A percentile compares a stretch with the other conserved stretches of the same genome.
Conservation (phyloP, 768 basidiomycete genomes). For the Rhizopogon rudus region DNA sequence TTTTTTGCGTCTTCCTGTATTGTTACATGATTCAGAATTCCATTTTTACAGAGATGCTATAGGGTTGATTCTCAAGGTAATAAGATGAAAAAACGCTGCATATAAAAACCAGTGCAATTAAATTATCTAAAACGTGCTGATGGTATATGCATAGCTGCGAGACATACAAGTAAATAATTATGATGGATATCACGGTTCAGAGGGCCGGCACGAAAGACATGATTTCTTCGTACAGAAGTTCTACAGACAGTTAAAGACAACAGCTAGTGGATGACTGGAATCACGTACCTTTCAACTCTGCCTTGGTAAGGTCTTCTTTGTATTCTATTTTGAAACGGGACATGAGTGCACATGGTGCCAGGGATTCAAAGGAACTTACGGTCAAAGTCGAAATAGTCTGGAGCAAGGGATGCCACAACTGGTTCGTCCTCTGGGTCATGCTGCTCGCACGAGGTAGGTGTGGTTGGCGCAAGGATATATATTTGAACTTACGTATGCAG, state of each 20-base stretch:
- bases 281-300: constrained; percentile 56
- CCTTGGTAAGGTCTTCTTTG: constrained; percentile 72
- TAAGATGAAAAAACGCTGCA: not conserved
- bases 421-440: constrained; percentile 93
- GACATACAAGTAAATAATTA: not conserved
- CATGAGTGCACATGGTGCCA: constrained; percentile 1
- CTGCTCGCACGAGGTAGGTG: constrained; percentile 26
- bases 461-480: not conserved
- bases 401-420: constrained; percentile 68
- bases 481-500: constrained; percentile 55
- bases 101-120: not conserved
- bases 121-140: not conserved
- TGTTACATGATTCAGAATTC: not conserved
- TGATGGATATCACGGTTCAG: constrained; percentile 21
- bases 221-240: constrained; percentile 82
- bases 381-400: constrained; percentile 90
- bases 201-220: constrained; percentile 67
- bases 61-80: not conserved
- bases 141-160: too few relatives aligned
- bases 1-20: not conserved
- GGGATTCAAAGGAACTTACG: constrained; percentile 35
- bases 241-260: constrained; percentile 20
- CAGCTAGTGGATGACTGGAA: not conserved
- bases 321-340: constrained; percentile 36
- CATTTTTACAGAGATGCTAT: not conserved